Conservation (phyloP, 1,284 basidiomycete genomes). For the Naganishia liquefaciens region DNA sequence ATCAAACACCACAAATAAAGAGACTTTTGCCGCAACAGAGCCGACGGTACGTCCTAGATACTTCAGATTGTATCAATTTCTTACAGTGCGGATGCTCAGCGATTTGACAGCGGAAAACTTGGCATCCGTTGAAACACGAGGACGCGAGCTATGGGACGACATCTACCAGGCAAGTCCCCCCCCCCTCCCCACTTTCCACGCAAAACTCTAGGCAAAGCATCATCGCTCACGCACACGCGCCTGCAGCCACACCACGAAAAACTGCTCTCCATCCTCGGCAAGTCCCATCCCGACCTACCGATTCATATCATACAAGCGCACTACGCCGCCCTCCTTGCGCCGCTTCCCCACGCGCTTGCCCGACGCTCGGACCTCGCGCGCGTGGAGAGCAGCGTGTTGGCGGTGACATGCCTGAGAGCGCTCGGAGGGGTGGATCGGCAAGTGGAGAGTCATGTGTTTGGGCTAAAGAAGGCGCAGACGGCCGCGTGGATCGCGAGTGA, state of each 20-base stretch:
- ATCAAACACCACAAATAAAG: slow-evolving; percentile 2
- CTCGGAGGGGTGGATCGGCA: slow-evolving; percentile 87
- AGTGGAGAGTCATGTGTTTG: slow-evolving; percentile 87
- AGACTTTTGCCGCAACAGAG: slow-evolving; percentile 9
- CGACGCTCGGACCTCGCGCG: slow-evolving; percentile 65
- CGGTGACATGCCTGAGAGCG: slow-evolving; percentile 84
- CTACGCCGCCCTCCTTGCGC: slow-evolving; percentile 86
- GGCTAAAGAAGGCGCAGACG: slow-evolving; percentile 60
- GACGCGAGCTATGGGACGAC: slow-evolving; percentile 76
- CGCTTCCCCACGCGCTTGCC: slow-evolving; percentile 57
- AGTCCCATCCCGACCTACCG: slow-evolving; percentile 65
- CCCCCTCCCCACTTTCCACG: background rate
- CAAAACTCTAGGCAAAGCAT: background rate
- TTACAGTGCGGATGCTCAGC: slow-evolving; percentile 52
- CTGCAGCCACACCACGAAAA: slow-evolving; percentile 77
- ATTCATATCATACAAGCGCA: slow-evolving; percentile 85
- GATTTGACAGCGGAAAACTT: slow-evolving; percentile 65
- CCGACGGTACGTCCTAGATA: slow-evolving; percentile 5
- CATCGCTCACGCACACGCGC: no score
- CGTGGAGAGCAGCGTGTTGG: slow-evolving; percentile 81
- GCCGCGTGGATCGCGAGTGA: slow-evolving; percentile 18
- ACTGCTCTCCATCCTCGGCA: slow-evolving; percentile 80
- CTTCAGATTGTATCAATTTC: background rate
- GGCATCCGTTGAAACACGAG: slow-evolving; percentile 65
- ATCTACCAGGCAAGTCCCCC: slow-evolving; percentile 64